phyloP scores from a whole-genome alignment of 768 basidiomycete species.

The Phlebiopsis gigantea region DNA sequence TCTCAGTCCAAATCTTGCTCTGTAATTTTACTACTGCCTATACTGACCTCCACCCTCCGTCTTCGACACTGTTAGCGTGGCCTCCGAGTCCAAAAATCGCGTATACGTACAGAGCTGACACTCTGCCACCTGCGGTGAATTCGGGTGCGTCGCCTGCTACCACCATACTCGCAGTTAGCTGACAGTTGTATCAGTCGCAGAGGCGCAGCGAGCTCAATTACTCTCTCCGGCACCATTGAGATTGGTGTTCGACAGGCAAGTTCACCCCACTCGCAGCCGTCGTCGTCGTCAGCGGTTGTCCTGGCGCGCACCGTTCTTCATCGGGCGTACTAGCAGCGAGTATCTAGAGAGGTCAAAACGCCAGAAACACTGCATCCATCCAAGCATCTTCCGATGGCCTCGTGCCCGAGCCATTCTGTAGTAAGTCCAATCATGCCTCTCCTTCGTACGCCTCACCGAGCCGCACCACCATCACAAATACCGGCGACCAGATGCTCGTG shows the following conservation, averaged over 20 bases:
- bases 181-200: constrained; percentile 16
- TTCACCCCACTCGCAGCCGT: constrained; percentile 36
- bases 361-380: too few relatives aligned
- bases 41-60: too few relatives aligned
- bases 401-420: constrained; percentile 16
- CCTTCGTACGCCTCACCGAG: neutral
- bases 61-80: too few relatives aligned
- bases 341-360: neutral
- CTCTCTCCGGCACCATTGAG: constrained; percentile 39
- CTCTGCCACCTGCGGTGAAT: too few relatives aligned
- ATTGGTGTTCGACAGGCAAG: constrained; percentile 38
- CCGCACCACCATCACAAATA: constrained; percentile 6
- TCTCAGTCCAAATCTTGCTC: too few relatives aligned
- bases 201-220: constrained; percentile 43
- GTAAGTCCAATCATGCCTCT: neutral
- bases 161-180: neutral
- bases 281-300: constrained; percentile 32
- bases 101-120: too few relatives aligned
- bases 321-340: constrained; percentile 28
- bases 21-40: too few relatives aligned
- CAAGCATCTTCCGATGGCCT: constrained; percentile 11
- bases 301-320: constrained; percentile 33
- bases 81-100: too few relatives aligned
- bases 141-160: too few relatives aligned
- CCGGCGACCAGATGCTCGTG: constrained; percentile 17